Percentiles rank a stretch among this genome's conserved stretches.
Evolutionary conservation across 768 basidiomycete genomes (phyloP).

Genomic region (Holtermannia corniformis): DNA sequence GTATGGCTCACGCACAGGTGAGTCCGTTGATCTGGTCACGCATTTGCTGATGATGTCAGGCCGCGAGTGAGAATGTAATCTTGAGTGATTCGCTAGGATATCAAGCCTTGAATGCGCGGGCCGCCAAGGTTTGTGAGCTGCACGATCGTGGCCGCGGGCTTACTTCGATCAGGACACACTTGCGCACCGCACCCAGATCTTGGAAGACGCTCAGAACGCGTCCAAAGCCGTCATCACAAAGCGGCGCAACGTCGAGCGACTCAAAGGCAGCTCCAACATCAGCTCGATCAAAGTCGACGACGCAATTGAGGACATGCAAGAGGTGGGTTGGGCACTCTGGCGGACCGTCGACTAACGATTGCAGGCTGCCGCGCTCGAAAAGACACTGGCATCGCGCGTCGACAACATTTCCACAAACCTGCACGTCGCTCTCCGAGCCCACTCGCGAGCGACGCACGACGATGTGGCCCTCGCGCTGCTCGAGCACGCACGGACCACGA

Average conservation of each 20-base stretch:
- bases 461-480: constrained; percentile 83
- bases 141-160: background rate
- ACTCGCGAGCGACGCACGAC: constrained; percentile 78
- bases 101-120: constrained; percentile 91
- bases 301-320: constrained; percentile 38
- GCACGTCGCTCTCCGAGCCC: constrained; percentile 71
- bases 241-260: constrained; percentile 64
- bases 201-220: constrained; percentile 90
- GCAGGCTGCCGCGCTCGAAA: constrained; percentile 84
- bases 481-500: constrained; percentile 81
- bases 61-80: constrained; percentile 88
- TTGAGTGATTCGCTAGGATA: constrained; percentile 94
- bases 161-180: constrained; percentile 50
- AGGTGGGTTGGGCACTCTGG: constrained; percentile 16
- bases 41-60: constrained; percentile 36
- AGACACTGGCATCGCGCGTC: constrained; percentile 70
- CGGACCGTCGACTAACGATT: background rate
- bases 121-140: constrained; percentile 62
- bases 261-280: constrained; percentile 49
- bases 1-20: constrained; percentile 75
- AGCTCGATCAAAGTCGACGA: constrained; percentile 51
- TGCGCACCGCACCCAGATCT: constrained; percentile 73
- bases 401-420: constrained; percentile 90
- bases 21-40: constrained; percentile 1
- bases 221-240: constrained; percentile 90